Evolutionary conservation across 345 rosid species (phyloP), one percentile per base, ranked within the genome.

Genomic region (Aquilaria yunnanensis): DNA sequence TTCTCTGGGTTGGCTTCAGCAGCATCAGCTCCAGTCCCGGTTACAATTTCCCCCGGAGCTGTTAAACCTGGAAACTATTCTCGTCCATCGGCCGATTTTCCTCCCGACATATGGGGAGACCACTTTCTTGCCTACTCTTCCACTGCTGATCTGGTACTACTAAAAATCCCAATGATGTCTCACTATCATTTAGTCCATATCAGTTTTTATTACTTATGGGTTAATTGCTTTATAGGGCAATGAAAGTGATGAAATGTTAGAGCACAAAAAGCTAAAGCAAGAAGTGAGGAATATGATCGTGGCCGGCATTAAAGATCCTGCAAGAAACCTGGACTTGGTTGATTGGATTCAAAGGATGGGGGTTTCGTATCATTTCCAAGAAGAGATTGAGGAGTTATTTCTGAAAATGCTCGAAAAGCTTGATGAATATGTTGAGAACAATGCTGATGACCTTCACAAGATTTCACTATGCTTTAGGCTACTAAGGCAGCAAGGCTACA

Each of bases 341-440:
- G 77, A 77, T 66, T 59, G 56, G 6, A 53, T 80, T 47, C 75
- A 77, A 43, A 72, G 75, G 2, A 32, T 80, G 13, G 88, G 87
- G 2, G 16, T 83, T 9, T 59, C 71, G 9, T 80, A 82, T 46
- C 87, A 75, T 72, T 85, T 85, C 23, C 62, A 78, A 32, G 10
- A 7, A 1, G 82, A 83, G 71, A 70, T 72, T 34, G 77, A 72
- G 6, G 61, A 49, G 23, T 23, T 47, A 41, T 13, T 78, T 29
- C 52, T 51, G 13, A 54, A 5, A 32, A 66, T 69, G 3, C 29
- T 49, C 3, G 43, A 37, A 37, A 33, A 11, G 5, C 2, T 2
- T 5, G 43, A 37, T 37, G 12, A 34, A 23, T 56, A 54, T 33
- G 51, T 48, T 43, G 8, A 37, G 43, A 55, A 6, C n/a, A 3